A percentile compares a stretch with the other conserved stretches of the same genome.
Conservation (phyloP, 768 basidiomycete species). For the Trametes elegans region DNA sequence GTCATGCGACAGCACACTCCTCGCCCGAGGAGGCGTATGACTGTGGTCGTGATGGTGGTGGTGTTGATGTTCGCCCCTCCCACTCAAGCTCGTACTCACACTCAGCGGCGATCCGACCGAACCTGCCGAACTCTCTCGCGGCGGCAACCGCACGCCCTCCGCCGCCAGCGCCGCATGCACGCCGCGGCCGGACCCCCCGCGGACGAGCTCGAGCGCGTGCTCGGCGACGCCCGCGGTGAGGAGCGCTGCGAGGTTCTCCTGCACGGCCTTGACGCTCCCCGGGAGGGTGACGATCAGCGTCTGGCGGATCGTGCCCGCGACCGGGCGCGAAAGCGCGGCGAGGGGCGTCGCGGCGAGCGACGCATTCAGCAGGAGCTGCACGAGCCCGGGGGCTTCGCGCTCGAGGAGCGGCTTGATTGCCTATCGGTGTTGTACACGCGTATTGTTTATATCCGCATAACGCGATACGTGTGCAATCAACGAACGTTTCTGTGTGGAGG, state of each 20-base stretch:
- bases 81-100: neutral
- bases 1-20: slow-evolving; percentile 64
- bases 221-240: slow-evolving; percentile 54
- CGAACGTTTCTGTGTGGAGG: neutral
- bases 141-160: slow-evolving; percentile 23
- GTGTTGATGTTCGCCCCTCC: slow-evolving; percentile 28
- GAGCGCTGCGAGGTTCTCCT: slow-evolving; percentile 68
- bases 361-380: slow-evolving; percentile 65
- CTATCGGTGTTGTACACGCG: slow-evolving; percentile 35
- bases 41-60: slow-evolving; percentile 37
- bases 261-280: slow-evolving; percentile 83
- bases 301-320: slow-evolving; percentile 68
- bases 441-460: neutral
- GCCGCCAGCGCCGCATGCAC: slow-evolving; percentile 54
- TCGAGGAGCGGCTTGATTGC: slow-evolving; percentile 64
- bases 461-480: neutral
- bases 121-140: slow-evolving; percentile 21
- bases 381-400: slow-evolving; percentile 66
- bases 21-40: slow-evolving; percentile 49
- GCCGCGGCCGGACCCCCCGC: slow-evolving; percentile 60
- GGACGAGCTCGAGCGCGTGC: slow-evolving; percentile 72
- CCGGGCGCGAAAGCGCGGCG: slow-evolving; percentile 79
- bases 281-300: slow-evolving; percentile 80
- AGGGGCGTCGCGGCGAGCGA: slow-evolving; percentile 76
- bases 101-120: too few relatives aligned